Evolutionary conservation across 441 rosid species (phyloP).

Genomic region (Erodium texanum): DNA sequence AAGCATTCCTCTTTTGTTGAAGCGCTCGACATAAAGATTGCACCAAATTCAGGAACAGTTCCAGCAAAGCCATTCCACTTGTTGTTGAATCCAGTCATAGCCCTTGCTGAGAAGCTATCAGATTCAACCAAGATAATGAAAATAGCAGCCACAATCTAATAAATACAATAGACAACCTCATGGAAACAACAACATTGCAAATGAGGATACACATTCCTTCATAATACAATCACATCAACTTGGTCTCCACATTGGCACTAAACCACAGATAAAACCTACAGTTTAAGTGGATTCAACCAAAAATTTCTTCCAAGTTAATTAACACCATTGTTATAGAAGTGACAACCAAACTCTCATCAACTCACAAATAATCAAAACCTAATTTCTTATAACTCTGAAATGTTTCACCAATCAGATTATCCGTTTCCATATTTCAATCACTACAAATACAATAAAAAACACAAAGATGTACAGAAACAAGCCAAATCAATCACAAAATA

Average conservation of each 20-base stretch:
- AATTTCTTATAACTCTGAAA: background rate
- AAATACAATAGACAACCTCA: background rate
- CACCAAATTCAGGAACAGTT: constrained; percentile 42
- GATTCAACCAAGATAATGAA: constrained; percentile 24
- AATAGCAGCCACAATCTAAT: constrained; percentile 10
- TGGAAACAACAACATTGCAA: background rate
- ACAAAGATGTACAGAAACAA: background rate
- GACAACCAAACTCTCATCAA: too few relatives aligned
- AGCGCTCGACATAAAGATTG: constrained; percentile 53
- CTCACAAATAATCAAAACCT: background rate
- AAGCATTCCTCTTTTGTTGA: constrained; percentile 42
- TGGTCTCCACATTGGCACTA: background rate
- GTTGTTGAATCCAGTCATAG: constrained; percentile 22
- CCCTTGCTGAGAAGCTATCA: constrained; percentile 23
- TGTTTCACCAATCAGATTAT: background rate
- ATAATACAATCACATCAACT: background rate
- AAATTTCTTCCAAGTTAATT: background rate
- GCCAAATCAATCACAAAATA: background rate
- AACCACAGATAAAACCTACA: background rate
- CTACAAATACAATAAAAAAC: background rate
- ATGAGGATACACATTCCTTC: background rate
- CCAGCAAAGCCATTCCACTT: constrained; percentile 26
- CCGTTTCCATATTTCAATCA: background rate
- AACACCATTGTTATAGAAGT: background rate
- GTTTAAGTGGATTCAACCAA: background rate